Percentiles rank a stretch among this genome's conserved stretches.
These are phyloP conservation scores for Pseudogymnoascus sp. DNA, from an alignment of 2,329 filamentous ascomycete species.

Conservation along the genomic window DNA sequence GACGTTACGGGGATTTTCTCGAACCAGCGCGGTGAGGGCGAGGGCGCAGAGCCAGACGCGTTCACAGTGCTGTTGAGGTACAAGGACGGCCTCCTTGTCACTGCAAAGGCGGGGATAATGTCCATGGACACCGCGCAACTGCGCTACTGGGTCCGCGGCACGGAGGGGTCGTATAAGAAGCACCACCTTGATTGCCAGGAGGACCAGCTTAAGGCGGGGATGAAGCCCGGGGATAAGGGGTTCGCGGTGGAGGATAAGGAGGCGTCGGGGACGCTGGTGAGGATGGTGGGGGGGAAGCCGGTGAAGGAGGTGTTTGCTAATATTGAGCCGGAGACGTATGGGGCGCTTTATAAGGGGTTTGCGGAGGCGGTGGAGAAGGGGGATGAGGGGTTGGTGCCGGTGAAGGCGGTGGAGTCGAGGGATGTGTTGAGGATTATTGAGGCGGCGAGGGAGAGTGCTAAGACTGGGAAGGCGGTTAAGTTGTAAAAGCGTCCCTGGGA, in stretches of 20 bases:
- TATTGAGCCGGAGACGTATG: slow-evolving; percentile 59
- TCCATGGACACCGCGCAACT: slow-evolving; percentile 63
- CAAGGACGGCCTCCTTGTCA: slow-evolving; percentile 52
- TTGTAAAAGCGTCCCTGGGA: neutral
- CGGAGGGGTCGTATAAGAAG: slow-evolving; percentile 70
- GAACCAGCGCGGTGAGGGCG: slow-evolving; percentile 52
- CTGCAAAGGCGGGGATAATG: slow-evolving; percentile 61
- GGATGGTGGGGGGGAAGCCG: slow-evolving; percentile 44
- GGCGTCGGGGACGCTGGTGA: slow-evolving; percentile 52
- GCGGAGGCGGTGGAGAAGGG: slow-evolving; percentile 40
- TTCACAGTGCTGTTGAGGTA: slow-evolving; percentile 63
- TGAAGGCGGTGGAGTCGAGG: slow-evolving; percentile 44
- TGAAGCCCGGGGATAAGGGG: slow-evolving; percentile 50
- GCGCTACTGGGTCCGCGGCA: slow-evolving; percentile 70
- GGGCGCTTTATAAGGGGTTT: slow-evolving; percentile 55
- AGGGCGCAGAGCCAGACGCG: slow-evolving; percentile 44
- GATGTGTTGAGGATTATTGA: slow-evolving; percentile 51
- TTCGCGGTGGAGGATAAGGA: slow-evolving; percentile 59
- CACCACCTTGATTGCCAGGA: slow-evolving; percentile 66
- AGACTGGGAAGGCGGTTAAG: slow-evolving; percentile 34
- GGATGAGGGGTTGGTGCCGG: slow-evolving; percentile 46
- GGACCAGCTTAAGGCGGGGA: slow-evolving; percentile 60
- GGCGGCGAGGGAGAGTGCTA: slow-evolving; percentile 46
- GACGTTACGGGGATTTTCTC: slow-evolving; percentile 61
- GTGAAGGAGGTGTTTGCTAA: slow-evolving; percentile 47